Evolutionary conservation across 2,329 filamentous ascomycete genomes (phyloP), one percentile per base, ranked within the genome.

Genomic region (Blastomyces percursus): DNA sequence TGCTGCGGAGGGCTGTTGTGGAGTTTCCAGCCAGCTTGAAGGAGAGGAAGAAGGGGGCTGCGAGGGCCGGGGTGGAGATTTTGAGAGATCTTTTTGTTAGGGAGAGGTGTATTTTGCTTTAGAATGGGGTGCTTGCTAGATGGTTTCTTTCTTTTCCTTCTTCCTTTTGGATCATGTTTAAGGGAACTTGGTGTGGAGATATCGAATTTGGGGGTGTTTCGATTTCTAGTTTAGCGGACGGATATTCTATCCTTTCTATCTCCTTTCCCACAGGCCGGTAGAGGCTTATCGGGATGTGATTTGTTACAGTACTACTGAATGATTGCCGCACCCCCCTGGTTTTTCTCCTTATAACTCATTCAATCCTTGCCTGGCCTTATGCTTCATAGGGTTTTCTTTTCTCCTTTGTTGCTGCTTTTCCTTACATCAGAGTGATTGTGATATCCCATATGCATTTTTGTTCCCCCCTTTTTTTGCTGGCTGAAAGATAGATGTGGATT

Each of bases 1-100:
- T 90, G 1, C 73, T 96, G 67, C 80, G 85, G 46, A 79, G 84
- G 60, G 89, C 89, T 0, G 77, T 93, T 32, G 74, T 94, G n/a
- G 87, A 90, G 14, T 86, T 94, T 58, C 91, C 90, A 2, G 73
- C 65, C 32, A 64, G 62, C 4, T 63, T 77, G 38, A 66, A 70
- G n/a, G 67, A 72, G 52, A 68, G 67, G 48, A 71, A 73, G 52
- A 74, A 66, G 11, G 77, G 67, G 11, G 77, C 77, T 66, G 69
- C 73, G 21, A 70, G 75, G 24, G 73, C 73, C 24, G 72, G 74
- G 58, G 67, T 78, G 60, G 74, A 73, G 62, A 69, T 76, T 2
- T 66, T 77, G 5, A 71, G 68, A 58, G 75, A 76, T 48, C 65
- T 76, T 1, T 77, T 75, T 61, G 65, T 69, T 35, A 67, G 70